Evolutionary conservation across 2,329 filamentous ascomycete species (phyloP).

Genomic region (Westerdykella ornata): DNA sequence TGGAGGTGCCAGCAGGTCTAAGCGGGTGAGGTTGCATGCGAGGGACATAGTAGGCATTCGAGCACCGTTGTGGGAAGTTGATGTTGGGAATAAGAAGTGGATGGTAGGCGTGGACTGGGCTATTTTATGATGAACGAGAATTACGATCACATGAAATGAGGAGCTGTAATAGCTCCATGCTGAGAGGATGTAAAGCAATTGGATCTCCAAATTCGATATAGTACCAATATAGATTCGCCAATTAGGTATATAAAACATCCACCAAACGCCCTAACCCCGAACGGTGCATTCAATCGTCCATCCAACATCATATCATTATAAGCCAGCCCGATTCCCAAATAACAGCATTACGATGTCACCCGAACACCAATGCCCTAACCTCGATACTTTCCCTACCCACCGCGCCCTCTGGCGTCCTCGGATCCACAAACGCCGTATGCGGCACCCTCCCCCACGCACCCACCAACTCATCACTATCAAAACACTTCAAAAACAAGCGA

Average conservation of each 20-base stretch:
- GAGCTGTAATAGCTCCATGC: no score
- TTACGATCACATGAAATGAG: no score
- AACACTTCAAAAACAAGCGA: slow-evolving; percentile 71
- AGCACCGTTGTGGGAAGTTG: slow-evolving; percentile 39
- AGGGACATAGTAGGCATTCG: slow-evolving; percentile 32
- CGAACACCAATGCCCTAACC: slow-evolving; percentile 78
- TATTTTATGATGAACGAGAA: no score
- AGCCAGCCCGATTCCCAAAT: slow-evolving; percentile 28
- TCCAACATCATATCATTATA: no score
- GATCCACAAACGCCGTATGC: slow-evolving; percentile 46
- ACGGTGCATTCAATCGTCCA: no score
- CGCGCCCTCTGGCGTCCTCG: slow-evolving; percentile 46
- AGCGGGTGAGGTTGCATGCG: slow-evolving; percentile 17
- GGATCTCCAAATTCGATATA: no score
- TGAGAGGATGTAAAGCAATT: no score
- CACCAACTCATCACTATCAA: slow-evolving; percentile 53
- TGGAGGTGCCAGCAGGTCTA: slow-evolving; percentile 14
- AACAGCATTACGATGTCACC: slow-evolving; percentile 27
- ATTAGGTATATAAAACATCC: no score
- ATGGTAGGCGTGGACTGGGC: slow-evolving; percentile 41
- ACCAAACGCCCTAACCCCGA: no score
- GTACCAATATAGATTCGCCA: no score
- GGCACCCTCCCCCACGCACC: slow-evolving; percentile 43
- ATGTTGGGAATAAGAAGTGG: slow-evolving; percentile 32
- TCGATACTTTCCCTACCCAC: slow-evolving; percentile 64